Percentiles rank a stretch among this genome's conserved stretches.
phyloP scores from a whole-genome alignment of 208 protist species.

The Acanthamoeba lenticulata region DNA sequence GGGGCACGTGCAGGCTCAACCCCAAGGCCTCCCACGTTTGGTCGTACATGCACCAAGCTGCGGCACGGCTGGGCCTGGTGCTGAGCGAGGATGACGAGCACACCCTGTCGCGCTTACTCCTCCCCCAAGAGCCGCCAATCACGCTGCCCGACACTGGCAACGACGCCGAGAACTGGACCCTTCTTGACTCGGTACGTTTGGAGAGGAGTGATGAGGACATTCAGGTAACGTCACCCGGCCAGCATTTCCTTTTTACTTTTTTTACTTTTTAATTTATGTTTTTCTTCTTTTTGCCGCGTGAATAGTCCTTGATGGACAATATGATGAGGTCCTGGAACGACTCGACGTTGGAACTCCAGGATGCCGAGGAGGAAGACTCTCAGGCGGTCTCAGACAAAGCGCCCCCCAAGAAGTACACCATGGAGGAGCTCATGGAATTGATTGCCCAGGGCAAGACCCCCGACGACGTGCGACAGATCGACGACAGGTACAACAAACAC shows the following conservation, averaged over 20 bases:
- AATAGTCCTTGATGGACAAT: too few relatives aligned
- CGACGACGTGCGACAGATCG: neutral
- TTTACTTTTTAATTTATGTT: too few relatives aligned
- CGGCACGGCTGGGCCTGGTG: neutral
- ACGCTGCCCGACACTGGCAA: too few relatives aligned
- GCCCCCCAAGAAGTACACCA: neutral
- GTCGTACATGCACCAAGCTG: neutral
- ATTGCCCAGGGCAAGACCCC: neutral
- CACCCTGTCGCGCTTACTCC: neutral
- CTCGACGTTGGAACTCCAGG: too few relatives aligned
- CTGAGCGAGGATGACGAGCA: neutral
- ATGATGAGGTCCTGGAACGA: too few relatives aligned
- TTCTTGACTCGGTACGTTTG: too few relatives aligned
- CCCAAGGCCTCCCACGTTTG: neutral
- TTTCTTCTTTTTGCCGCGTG: too few relatives aligned
- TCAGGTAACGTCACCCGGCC: too few relatives aligned
- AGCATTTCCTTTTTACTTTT: too few relatives aligned
- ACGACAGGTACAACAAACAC: neutral
- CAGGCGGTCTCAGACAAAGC: neutral
- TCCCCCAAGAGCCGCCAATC: too few relatives aligned
- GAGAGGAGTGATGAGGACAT: too few relatives aligned
- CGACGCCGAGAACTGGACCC: too few relatives aligned
- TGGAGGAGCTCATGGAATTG: neutral
- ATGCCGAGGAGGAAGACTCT: neutral
- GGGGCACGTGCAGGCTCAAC: neutral